Evolutionary conservation across 78 protist species (phyloP).

Genomic region (Dictyostelium discoideum): dicty_2.7 NC_007090.3:3752001-3752500

Average conservation of each 20-base stretch:
- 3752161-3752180: background rate
- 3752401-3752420: background rate
- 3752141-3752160: background rate
- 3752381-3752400: background rate
- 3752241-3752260: background rate
- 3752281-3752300: constrained; percentile 41
- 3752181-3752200: background rate
- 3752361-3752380: constrained; percentile 7
- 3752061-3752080: background rate
- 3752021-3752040: background rate
- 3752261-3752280: background rate
- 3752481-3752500: background rate
- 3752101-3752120: constrained; percentile 18
- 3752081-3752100: background rate
- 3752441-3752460: constrained; percentile 1
- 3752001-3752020: background rate
- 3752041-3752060: background rate
- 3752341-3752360: background rate
- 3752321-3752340: constrained; percentile 18
- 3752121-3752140: constrained; percentile 5
- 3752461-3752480: background rate
- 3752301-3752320: constrained; percentile 11
- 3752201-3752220: constrained; percentile 28
- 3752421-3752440: constrained; percentile 50
- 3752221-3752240: constrained; percentile 18